Evolutionary conservation across 768 basidiomycete genomes (phyloP).

Genomic region (Leccinum sublutescens): DNA sequence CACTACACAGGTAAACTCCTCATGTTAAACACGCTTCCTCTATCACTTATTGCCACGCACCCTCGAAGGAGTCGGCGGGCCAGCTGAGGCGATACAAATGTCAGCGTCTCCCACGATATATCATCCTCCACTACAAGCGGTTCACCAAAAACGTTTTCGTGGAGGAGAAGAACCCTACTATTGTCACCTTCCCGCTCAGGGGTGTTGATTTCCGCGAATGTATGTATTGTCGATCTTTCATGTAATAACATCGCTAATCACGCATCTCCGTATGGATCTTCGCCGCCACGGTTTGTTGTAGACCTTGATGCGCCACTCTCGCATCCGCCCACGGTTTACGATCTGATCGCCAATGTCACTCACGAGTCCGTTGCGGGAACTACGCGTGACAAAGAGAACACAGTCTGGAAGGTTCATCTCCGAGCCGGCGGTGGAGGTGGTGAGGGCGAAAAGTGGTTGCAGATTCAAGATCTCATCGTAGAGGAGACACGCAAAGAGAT

Average conservation of each 20-base stretch:
- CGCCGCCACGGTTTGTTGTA: slow-evolving; percentile 33
- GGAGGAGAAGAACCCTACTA: slow-evolving; percentile 98
- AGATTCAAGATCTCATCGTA: slow-evolving; percentile 95
- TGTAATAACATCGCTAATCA: slow-evolving; percentile 19
- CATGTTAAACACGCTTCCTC: slow-evolving; percentile 19
- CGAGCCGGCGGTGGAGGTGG: slow-evolving; percentile 72
- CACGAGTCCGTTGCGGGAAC: slow-evolving; percentile 97
- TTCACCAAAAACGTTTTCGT: slow-evolving; percentile 97
- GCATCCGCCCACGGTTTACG: slow-evolving; percentile 72
- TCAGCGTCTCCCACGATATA: slow-evolving; percentile 83
- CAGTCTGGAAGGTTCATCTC: slow-evolving; percentile 91
- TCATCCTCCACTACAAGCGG: slow-evolving; percentile 93
- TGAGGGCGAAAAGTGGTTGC: slow-evolving; percentile 91
- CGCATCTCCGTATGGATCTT: slow-evolving; percentile 26
- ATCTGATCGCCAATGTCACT: slow-evolving; percentile 93
- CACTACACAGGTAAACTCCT: slow-evolving; percentile 70
- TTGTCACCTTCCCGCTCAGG: slow-evolving; percentile 93
- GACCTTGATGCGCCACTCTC: slow-evolving; percentile 73
- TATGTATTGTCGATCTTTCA: slow-evolving; percentile 44
- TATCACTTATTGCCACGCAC: slow-evolving; percentile 12
- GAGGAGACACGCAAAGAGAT: slow-evolving; percentile 96
- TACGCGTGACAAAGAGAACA: slow-evolving; percentile 86
- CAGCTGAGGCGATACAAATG: slow-evolving; percentile 89
- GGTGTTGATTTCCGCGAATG: slow-evolving; percentile 93
- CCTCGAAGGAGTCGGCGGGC: slow-evolving; percentile 73